Percentiles rank a stretch among this genome's conserved stretches.
Evolutionary conservation across 2,329 filamentous ascomycete species (phyloP).

Genomic region (Penicillium sp.): DNA sequence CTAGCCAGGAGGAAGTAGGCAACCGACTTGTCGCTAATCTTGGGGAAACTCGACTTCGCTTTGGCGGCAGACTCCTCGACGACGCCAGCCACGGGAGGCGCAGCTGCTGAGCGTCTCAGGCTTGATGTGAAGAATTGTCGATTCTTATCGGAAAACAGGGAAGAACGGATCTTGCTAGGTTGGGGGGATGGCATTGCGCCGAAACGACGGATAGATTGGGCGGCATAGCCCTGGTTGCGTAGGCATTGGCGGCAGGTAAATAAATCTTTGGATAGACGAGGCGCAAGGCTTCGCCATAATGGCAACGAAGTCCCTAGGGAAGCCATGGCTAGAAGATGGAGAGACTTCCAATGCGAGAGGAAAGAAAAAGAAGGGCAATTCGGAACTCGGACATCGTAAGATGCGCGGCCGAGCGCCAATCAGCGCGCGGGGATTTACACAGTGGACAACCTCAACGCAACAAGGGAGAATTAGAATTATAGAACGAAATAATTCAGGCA

Average conservation of each 20-base stretch:
- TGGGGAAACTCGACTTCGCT: slow-evolving; percentile 52
- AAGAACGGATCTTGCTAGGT: slow-evolving; percentile 31
- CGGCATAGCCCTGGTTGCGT: slow-evolving; percentile 34
- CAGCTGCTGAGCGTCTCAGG: slow-evolving; percentile 26
- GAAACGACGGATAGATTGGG: slow-evolving; percentile 37
- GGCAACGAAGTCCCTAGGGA: slow-evolving; percentile 36
- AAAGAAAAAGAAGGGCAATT: slow-evolving; percentile 13
- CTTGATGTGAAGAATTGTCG: slow-evolving; percentile 34
- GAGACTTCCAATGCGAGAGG: slow-evolving; percentile 13
- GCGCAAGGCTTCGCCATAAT: slow-evolving; percentile 39
- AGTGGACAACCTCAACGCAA: background rate
- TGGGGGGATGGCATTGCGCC: slow-evolving; percentile 32
- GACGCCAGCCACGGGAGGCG: slow-evolving; percentile 24
- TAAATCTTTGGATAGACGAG: slow-evolving; percentile 42
- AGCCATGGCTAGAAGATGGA: slow-evolving; percentile 34
- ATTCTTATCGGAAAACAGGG: slow-evolving; percentile 27
- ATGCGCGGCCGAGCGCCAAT: slow-evolving; percentile 25
- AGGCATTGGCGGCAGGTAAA: slow-evolving; percentile 50
- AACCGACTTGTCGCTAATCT: slow-evolving; percentile 74
- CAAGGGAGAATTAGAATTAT: background rate
- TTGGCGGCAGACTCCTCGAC: slow-evolving; percentile 30
- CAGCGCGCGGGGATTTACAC: slow-evolving; percentile 26
- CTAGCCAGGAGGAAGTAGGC: slow-evolving; percentile 93
- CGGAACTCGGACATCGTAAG: slow-evolving; percentile 20
- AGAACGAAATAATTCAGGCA: background rate